Base-by-base conservation (phyloP, 495 filamentous ascomycete genomes). In the Penicillium dipodomyicola region DNA sequence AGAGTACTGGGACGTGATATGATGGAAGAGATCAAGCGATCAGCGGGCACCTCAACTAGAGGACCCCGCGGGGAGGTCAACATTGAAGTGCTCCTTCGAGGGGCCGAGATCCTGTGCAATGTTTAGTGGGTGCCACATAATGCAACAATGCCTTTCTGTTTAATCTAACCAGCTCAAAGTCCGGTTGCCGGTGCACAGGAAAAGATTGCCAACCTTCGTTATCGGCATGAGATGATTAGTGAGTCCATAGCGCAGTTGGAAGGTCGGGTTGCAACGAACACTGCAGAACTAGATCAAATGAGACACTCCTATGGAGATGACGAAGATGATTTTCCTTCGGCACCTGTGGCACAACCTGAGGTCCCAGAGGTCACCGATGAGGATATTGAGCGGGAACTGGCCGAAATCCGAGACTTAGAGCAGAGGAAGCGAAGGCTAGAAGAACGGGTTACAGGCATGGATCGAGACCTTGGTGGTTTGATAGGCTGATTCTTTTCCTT, bases 1-100 rank as follows among this genome's bases (percentile, higher is more conserved):
- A 88, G 91, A 10, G 91, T 97, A 0, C 67, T 98, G 17, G 94
- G 94, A 7, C 84, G 85, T 2, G 89, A 96, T 60, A 83, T 97
- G 68, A 89, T 93, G 69, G 86, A 91, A 46, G 84, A 88, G 68
- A 91, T 97, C 77, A 85, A 67, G 77, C 80, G 62, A 71, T 83
- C 65, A 60, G 72, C 56, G 67, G 87, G 56, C 56, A 68, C 65
- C 14, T 77, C 76, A 2, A 61, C 60, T 3, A 65, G 71, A 23
- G 69, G 71, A n/a, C 49, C 72, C 39, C 81, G 78, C 52, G 80
- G 80, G 11, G 91, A 96, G 37, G 79, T 97, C 7, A 90, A 97
- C 70, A 85, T 97, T 22, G 89, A 96, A 67, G 78, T 95, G 4
- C 72, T 98, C 33, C 79, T 98, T 17, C 80, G 83, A 51, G 93